Conservation (phyloP, 495 filamentous ascomycete species). For the Trichoderma reesei region DNA sequence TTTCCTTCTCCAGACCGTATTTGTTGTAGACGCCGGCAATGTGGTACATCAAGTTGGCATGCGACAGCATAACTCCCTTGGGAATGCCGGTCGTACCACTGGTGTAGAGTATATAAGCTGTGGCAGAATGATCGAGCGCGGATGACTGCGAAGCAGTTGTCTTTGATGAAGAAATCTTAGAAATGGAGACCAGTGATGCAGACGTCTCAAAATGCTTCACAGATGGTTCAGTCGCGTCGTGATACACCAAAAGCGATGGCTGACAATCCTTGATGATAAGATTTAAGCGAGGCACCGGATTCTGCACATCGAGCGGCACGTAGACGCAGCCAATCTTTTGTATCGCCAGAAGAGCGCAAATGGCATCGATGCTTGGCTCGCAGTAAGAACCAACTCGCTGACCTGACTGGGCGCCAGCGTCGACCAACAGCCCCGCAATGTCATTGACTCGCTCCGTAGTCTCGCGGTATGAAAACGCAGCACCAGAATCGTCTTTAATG, state of each 20-base stretch:
- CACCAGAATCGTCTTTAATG: background rate
- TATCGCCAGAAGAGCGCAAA: conserved; percentile 45
- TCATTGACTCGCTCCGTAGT: background rate
- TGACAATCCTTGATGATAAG: conserved; percentile 6
- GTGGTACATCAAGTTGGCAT: conserved; percentile 17
- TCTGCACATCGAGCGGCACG: conserved; percentile 41
- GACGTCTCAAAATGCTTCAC: background rate
- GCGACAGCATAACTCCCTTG: conserved; percentile 34
- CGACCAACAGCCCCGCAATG: background rate
- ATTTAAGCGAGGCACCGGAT: conserved; percentile 18
- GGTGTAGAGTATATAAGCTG: conserved; percentile 31
- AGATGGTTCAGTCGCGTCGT: background rate
- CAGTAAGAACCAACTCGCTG: conserved; percentile 23
- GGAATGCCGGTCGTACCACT: conserved; percentile 39
- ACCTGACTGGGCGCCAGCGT: background rate
- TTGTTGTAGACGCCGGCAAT: conserved; percentile 14
- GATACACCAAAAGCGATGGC: background rate
- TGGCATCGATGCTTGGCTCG: conserved; percentile 31
- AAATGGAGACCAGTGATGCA: background rate
- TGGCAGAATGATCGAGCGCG: background rate
- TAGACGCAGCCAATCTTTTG: conserved; percentile 39
- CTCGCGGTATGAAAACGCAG: background rate
- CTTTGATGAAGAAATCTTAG: background rate
- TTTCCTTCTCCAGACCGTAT: conserved; percentile 13
- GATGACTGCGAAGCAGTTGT: background rate